These are phyloP conservation scores for Acephala macrosclerotiorum DNA, from an alignment of 2,329 filamentous ascomycete genomes.

Conservation along the genomic window DNA sequence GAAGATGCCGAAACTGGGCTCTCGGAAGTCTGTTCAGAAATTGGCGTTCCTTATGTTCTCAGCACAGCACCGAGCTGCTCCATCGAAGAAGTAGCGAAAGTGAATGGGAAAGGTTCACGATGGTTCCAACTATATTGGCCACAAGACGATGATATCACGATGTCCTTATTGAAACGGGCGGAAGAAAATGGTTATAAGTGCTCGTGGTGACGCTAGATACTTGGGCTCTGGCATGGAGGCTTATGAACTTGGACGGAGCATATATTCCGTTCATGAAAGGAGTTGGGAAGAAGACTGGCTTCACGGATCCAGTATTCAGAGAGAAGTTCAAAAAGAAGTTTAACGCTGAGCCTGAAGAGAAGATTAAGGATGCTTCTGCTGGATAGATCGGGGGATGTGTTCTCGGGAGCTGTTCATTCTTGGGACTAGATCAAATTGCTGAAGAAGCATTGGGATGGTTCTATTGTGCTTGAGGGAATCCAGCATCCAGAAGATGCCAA, in stretches of 20 bases:
- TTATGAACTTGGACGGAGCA: not conserved
- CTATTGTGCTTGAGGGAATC: constrained; percentile 69
- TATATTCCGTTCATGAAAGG: constrained; percentile 49
- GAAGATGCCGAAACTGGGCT: constrained; percentile 68
- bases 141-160: constrained; percentile 67
- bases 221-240: constrained; percentile 51
- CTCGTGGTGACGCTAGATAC: constrained; percentile 79
- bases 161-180: constrained; percentile 67
- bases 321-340: constrained; percentile 60
- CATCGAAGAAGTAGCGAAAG: constrained; percentile 71
- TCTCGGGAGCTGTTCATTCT: constrained; percentile 58
- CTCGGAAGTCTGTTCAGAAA: constrained; percentile 65
- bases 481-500: constrained; percentile 57
- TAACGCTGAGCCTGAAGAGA: constrained; percentile 54
- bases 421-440: constrained; percentile 70
- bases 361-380: constrained; percentile 55
- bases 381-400: constrained; percentile 61
- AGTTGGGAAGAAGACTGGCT: constrained; percentile 66
- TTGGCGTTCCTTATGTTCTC: constrained; percentile 70
- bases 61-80: constrained; percentile 68
- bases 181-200: constrained; percentile 67
- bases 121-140: constrained; percentile 85
- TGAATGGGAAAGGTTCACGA: constrained; percentile 62
- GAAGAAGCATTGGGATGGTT: constrained; percentile 66
- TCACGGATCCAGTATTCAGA: constrained; percentile 72